Base-by-base conservation (phyloP, 2,329 filamentous ascomycete species). In the Calonectria pteridis region DNA sequence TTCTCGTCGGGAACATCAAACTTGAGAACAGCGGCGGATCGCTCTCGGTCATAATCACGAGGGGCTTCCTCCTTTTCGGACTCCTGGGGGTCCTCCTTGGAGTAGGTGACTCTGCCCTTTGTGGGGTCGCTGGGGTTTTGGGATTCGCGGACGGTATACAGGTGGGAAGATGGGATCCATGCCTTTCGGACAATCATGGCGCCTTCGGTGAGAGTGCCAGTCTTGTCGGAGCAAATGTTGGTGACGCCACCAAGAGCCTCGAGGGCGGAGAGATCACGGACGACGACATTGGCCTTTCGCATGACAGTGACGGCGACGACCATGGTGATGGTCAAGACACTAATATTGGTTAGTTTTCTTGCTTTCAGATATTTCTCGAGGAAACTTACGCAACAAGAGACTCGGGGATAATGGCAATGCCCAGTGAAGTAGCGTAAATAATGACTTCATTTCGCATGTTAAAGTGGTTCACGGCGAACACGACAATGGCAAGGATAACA, bases 181-280 rank as follows among this genome's bases (percentile, higher is more conserved):
- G 89, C 91, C 80, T 92, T 92, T 75, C 91, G 88, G 20, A 92
- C 90, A 75, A 94, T 91, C 93, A 94, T 94, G 78, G 91, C 92
- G 43, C 92, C 91, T 77, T 92, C 90, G 0, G 92, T 93, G 18
- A 93, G 84, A 0, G 93, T 94, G 18, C 93, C 93, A 0, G 93
- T 94, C 84, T 94, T 94, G 84, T 94, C 93, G 29, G 92, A 94
- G 83, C 93, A 94, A 78, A 94, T 93, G 80, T 93, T 92, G 71
- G 92, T 94, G 29, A 94, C 92, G 53, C 91, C 92, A 16, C 93
- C 93, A 2, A 94, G 88, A 16, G 92, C 92, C 78, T 94, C 93
- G 0, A 94, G 87, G 0, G 92, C 91, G 4, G 91, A 91, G 53
- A 94, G 86, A 78, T 93, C 92, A 76, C 91, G 88, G 33, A 93